A percentile compares a stretch with the other conserved stretches of the same genome.
phyloP scores from a whole-genome alignment of 2,329 filamentous ascomycete species.

The Pestalotiopsis sp. region DNA sequence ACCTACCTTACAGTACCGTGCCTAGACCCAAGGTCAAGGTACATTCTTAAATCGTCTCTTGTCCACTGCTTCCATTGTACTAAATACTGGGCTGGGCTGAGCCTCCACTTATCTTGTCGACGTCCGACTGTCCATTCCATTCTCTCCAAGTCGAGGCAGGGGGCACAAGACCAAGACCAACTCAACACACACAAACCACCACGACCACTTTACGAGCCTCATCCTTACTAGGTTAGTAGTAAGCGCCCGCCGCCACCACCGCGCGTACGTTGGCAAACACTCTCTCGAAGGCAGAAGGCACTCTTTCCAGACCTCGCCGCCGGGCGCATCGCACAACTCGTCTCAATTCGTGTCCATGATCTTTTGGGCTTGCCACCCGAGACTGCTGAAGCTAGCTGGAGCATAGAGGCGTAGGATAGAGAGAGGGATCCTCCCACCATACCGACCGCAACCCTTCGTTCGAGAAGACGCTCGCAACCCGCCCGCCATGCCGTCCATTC shows the following conservation, averaged over 20 bases:
- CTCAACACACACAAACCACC: constrained; percentile 1
- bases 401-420: constrained; percentile 5
- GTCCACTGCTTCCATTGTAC: not conserved
- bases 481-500: constrained; percentile 61
- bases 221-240: constrained; percentile 6
- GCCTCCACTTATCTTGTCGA: not conserved
- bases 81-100: not conserved
- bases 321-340: not conserved
- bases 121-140: not conserved
- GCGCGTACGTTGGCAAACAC: constrained; percentile 9
- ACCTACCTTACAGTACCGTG: no score
- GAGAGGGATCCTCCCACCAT: constrained; percentile 9
- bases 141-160: not conserved
- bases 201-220: not conserved
- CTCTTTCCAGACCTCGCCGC: not conserved
- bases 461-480: constrained; percentile 16
- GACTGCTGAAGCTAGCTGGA: constrained; percentile 7
- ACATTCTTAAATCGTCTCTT: not conserved
- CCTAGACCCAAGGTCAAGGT: not conserved
- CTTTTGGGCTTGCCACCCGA: not conserved
- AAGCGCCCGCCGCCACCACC: constrained; percentile 11
- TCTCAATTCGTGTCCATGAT: constrained; percentile 10
- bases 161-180: constrained; percentile 2
- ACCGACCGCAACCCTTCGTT: constrained; percentile 4
- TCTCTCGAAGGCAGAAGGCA: constrained; percentile 5